phyloP scores from a whole-genome alignment of 139 green algal species.

The Gonium pectorale region DNA sequence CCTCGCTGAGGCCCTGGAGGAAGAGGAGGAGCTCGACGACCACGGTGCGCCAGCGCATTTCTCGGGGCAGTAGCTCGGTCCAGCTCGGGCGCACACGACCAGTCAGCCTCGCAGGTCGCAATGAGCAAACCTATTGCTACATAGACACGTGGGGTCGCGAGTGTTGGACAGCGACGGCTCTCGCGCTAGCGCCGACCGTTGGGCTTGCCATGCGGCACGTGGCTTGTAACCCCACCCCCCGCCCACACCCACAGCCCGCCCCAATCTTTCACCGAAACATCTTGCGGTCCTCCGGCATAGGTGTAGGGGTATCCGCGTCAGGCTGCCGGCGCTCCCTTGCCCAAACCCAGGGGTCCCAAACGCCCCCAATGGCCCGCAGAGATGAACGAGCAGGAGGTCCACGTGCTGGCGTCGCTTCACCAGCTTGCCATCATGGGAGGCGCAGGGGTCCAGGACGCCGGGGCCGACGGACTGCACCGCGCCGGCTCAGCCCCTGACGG shows the following conservation, averaged over 20 bases:
- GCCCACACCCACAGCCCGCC: neutral
- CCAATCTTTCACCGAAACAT: neutral
- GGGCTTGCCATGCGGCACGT: no score
- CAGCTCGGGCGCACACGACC: neutral
- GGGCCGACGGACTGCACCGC: neutral
- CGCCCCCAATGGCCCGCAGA: neutral
- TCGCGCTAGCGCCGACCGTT: no score
- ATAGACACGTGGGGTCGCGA: no score
- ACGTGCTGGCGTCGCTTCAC: constrained; percentile 4
- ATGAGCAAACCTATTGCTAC: no score
- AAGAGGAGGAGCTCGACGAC: neutral
- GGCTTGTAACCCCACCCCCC: no score
- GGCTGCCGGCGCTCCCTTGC: neutral
- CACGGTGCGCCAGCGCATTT: neutral
- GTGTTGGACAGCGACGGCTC: no score
- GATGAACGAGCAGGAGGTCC: constrained; percentile 21
- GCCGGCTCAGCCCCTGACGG: neutral
- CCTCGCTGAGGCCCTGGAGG: constrained; percentile 22
- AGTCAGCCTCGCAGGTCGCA: neutral
- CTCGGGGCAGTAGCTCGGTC: neutral
- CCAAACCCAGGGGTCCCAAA: neutral
- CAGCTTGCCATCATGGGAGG: neutral
- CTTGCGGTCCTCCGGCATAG: neutral
- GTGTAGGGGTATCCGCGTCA: neutral
- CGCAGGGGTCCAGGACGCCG: neutral